Evolutionary conservation across 768 basidiomycete species (phyloP).

Genomic region (Lentinula guzmanii): DNA sequence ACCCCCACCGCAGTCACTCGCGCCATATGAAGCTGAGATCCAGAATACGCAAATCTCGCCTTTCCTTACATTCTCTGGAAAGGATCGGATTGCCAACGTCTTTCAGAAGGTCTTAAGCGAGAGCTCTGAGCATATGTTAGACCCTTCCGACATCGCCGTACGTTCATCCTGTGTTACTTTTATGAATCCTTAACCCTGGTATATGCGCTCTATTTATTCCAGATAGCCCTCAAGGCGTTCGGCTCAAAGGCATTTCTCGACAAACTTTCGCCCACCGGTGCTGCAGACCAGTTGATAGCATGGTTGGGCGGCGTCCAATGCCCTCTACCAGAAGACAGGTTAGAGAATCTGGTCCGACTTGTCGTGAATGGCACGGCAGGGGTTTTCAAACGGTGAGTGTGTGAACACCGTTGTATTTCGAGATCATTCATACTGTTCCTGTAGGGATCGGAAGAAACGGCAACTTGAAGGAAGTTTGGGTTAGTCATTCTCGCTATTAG

Average conservation of each 20-base stretch:
- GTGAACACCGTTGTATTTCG: not conserved
- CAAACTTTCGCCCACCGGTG: not conserved
- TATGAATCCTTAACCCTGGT: not conserved
- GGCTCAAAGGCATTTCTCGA: not conserved
- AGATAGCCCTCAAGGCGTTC: not conserved
- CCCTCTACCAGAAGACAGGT: not conserved
- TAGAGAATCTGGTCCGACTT: not conserved
- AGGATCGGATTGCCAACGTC: not conserved
- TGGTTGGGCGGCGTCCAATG: not conserved
- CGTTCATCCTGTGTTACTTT: not conserved
- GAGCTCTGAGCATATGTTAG: not conserved
- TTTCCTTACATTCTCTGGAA: not conserved
- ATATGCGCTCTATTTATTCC: not conserved
- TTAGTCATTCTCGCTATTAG: not conserved
- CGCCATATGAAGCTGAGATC: not conserved
- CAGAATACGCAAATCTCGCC: not conserved
- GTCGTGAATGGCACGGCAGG: not conserved
- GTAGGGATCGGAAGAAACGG: not conserved
- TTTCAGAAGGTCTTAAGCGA: not conserved
- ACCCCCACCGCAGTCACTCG: not conserved
- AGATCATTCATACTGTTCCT: not conserved
- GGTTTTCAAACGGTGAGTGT: not conserved
- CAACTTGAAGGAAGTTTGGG: not conserved
- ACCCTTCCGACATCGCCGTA: not conserved
- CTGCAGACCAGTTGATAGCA: not conserved